Base-by-base conservation (phyloP, 371 early-diverging fungal genomes). In the Zopfochytrium polystomum region DNA sequence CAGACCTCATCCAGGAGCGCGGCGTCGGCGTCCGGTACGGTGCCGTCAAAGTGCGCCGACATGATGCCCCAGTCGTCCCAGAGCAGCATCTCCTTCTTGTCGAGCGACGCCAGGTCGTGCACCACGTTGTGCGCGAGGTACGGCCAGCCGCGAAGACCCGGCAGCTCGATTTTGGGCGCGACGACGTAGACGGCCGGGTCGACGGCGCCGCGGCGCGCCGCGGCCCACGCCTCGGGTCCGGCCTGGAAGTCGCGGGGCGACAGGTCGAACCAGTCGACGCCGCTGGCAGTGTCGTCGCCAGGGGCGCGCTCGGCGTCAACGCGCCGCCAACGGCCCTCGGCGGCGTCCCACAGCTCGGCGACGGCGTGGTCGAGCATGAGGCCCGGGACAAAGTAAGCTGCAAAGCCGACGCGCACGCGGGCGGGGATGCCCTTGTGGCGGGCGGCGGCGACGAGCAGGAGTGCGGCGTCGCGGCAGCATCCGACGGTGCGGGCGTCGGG, bases 261-360 rank as follows among this genome's bases (percentile, higher is more conserved):
- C 25, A 51, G 7, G 27, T 51, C 29, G 9, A n/a, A 26, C 52
- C 52, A 51, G 20, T 51, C 52, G 27, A 51, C 52, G 5, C 9
- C 11, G 6, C 18, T 13, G 27, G 30, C 52, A 20, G 26, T 51
- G 18, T 13, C 11, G 7, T 26, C 30, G 9, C 18, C 25, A 11
- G 52, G 29, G 13, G 32, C 20, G n/a, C n/a, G n/a, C 20, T 51
- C 25, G n/a, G 52, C 30, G 32, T 51, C 52, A 9, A 51, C 52
- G 11, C 26, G 20, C 7, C 20, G 5, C 52, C 52, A 51, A 18
- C 52, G 18, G 13, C 7, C 11, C 20, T n/a, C 52, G 6, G n/a
- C 20, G 6, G n/a, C 52, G 20, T 51, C 52, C 52, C 52, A 51
- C 13, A 51, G 30, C 32, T 51, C 52, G 13, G 52, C 52, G 6